Conservation (phyloP, 306 rosid genomes). For the Luffa acutangula region DNA sequence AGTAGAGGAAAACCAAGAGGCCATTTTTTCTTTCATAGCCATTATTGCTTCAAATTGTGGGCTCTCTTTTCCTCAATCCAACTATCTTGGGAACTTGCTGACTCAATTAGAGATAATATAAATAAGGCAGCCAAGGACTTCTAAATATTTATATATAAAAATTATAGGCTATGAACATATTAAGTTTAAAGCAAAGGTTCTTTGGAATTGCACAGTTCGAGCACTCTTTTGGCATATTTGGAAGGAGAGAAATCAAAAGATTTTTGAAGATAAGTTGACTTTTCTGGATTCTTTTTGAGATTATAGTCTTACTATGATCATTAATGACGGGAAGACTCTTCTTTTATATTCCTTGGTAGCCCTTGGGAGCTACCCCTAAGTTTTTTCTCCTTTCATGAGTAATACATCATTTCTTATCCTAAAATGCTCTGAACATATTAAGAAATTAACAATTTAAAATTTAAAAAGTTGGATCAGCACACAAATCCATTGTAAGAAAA, state of each 20-base stretch:
- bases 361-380: not conserved
- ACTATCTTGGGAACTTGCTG: not conserved
- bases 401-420: no score
- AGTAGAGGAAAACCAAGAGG: not conserved
- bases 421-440: no score
- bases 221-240: no score
- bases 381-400: not conserved
- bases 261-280: no score
- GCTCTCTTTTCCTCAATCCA: not conserved
- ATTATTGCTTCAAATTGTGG: not conserved
- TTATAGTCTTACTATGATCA: not conserved
- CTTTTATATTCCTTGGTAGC: not conserved
- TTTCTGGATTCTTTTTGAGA: no score
- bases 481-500: no score
- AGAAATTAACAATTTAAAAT: no score
- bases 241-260: not conserved
- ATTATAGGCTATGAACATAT: not conserved
- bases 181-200: not conserved
- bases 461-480: no score
- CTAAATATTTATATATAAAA: not conserved
- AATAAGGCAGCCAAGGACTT: not conserved
- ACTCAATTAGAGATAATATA: not conserved
- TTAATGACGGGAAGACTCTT: not conserved
- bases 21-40: not conserved
- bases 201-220: not conserved